phyloP scores from a whole-genome alignment of 225 moss, liverwort and hornwort genomes.

The Ulota crispa region DNA sequence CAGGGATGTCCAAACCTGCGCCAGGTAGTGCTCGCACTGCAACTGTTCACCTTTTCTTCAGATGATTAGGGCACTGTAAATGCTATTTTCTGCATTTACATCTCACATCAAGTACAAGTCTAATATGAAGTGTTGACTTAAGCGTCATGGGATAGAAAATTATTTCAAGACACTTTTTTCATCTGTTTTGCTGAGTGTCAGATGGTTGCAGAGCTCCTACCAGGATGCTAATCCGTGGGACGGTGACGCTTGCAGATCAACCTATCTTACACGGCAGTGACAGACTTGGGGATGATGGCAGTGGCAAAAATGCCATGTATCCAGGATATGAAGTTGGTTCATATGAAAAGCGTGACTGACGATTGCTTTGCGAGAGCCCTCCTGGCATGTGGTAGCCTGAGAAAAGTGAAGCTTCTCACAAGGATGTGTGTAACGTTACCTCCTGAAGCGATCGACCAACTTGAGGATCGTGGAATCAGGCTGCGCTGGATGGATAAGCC shows the following conservation, averaged over 20 bases:
- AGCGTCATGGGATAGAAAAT: neutral
- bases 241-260: conserved; percentile 52
- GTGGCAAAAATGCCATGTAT: conserved; percentile 60
- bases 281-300: conserved; percentile 56
- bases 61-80: neutral
- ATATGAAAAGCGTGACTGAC: conserved; percentile 47
- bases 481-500: conserved; percentile 60
- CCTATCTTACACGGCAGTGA: conserved; percentile 60
- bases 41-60: neutral
- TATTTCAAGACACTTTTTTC: too few relatives aligned
- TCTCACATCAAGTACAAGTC: neutral
- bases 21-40: conserved; percentile 44
- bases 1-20: conserved; percentile 66
- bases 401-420: conserved; percentile 67
- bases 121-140: neutral
- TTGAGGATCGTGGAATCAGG: conserved; percentile 60
- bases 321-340: conserved; percentile 74
- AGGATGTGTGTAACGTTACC: conserved; percentile 38
- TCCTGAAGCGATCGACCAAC: conserved; percentile 29
- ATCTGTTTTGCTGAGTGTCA: neutral
- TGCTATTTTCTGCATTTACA: neutral
- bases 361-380: conserved; percentile 52
- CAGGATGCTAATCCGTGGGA: conserved; percentile 11
- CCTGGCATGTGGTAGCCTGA: conserved; percentile 55
- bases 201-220: too few relatives aligned